Conservation (phyloP, 2,329 filamentous ascomycete genomes). For the Fusarium sp. region DNA sequence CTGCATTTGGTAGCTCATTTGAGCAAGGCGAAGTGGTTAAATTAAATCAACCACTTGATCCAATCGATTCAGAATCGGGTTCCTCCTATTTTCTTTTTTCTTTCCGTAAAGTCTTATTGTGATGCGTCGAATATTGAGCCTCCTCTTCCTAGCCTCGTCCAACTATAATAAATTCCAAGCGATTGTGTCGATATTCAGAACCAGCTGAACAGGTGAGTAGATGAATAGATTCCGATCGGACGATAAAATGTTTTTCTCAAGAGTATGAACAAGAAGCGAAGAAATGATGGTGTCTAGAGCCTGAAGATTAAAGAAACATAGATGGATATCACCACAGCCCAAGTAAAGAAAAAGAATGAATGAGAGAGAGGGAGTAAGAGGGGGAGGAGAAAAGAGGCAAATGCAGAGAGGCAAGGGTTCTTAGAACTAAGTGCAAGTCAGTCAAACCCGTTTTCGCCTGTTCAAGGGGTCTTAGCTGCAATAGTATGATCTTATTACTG, state of each 20-base stretch:
- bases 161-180: not conserved
- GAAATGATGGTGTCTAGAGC: conserved; percentile 39
- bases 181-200: conserved; percentile 32
- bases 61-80: not conserved
- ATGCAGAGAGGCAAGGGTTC: conserved; percentile 17
- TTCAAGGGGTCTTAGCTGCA: conserved; percentile 15
- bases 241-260: conserved; percentile 6
- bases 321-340: conserved; percentile 19
- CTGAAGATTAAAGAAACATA: conserved; percentile 31
- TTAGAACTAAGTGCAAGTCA: conserved; percentile 10
- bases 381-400: not conserved
- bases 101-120: not conserved
- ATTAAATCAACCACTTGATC: conserved; percentile 2
- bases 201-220: conserved; percentile 33
- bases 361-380: not conserved
- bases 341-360: conserved; percentile 7
- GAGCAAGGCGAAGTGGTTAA: not conserved
- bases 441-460: conserved; percentile 6
- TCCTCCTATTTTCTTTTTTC: not conserved
- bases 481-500: conserved; percentile 2
- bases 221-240: not conserved
- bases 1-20: conserved; percentile 47
- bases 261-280: conserved; percentile 46
- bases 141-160: not conserved
- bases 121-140: not conserved